Evolutionary conservation across 1,139 yeast genomes (phyloP).

Genomic region (Pichiaceae sp.): DNA sequence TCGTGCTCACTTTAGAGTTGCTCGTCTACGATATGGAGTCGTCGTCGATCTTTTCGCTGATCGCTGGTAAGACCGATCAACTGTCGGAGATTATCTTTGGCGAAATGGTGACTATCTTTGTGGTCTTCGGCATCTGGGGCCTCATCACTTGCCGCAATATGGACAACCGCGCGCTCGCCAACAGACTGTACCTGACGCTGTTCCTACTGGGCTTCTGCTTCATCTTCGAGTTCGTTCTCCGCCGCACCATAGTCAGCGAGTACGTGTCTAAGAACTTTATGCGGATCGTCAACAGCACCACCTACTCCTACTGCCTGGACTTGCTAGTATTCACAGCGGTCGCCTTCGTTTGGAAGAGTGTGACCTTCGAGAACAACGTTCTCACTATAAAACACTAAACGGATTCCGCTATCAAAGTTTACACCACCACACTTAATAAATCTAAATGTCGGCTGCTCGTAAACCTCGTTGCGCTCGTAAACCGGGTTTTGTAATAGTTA

Average conservation of each 20-base stretch:
- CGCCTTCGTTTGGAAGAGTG: conserved; percentile 20
- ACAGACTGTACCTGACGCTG: conserved; percentile 4
- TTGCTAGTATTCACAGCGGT: conserved; percentile 13
- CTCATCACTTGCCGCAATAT: conserved; percentile 11
- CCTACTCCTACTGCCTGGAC: conserved; percentile 17
- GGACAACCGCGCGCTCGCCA: background rate
- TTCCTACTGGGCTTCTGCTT: conserved; percentile 11
- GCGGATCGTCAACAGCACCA: conserved; percentile 12
- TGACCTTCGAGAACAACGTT: conserved; percentile 12
- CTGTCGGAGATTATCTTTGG: conserved; percentile 17
- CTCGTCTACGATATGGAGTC: conserved; percentile 21
- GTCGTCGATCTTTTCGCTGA: conserved; percentile 18
- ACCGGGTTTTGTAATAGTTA: too few species aligned
- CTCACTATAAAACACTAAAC: conserved; percentile 2
- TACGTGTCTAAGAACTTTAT: conserved; percentile 7
- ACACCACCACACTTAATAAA: too few species aligned
- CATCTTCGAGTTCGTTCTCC: conserved; percentile 12
- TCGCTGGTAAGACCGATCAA: conserved; percentile 16
- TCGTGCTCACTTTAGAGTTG: conserved; percentile 16
- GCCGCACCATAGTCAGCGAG: conserved; percentile 10
- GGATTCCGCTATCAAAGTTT: too few species aligned
- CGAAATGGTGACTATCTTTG: conserved; percentile 13
- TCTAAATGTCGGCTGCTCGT: too few species aligned
- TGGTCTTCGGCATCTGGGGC: conserved; percentile 12
- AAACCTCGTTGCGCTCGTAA: background rate